Conservation (phyloP, 2,329 filamentous ascomycete genomes). For the Phaeosphaeriaceae sp. region DNA sequence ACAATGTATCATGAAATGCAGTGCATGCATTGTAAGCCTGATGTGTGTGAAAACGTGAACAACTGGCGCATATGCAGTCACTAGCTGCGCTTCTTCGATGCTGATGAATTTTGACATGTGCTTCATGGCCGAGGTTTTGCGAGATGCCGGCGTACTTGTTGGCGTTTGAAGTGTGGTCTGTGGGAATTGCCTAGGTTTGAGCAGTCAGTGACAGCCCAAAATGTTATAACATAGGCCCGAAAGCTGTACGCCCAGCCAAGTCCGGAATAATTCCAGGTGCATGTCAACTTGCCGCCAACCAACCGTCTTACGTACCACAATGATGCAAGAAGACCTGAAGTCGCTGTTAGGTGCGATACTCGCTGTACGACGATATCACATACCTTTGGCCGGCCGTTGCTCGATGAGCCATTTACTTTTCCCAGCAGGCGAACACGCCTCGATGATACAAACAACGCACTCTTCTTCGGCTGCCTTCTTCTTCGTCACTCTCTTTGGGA, state of each 20-base stretch:
- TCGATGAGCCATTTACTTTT: slow-evolving; percentile 44
- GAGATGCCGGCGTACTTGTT: slow-evolving; percentile 22
- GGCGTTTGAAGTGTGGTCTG: slow-evolving; percentile 27
- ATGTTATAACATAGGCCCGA: slow-evolving; percentile 4
- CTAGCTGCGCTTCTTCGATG: slow-evolving; percentile 22
- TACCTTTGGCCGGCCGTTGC: slow-evolving; percentile 45
- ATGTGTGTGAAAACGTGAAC: slow-evolving; percentile 47
- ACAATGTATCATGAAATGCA: slow-evolving; percentile 26
- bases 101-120: slow-evolving; percentile 30
- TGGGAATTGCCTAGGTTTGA: slow-evolving; percentile 40
- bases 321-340: slow-evolving; percentile 19
- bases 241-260: slow-evolving; percentile 3
- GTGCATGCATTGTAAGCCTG: slow-evolving; percentile 44
- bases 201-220: slow-evolving; percentile 13
- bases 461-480: slow-evolving; percentile 44
- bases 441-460: slow-evolving; percentile 42
- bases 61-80: slow-evolving; percentile 33
- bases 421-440: slow-evolving; percentile 15
- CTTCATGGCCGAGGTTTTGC: slow-evolving; percentile 31
- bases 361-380: slow-evolving; percentile 1
- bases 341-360: slow-evolving; percentile 4
- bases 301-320: slow-evolving; percentile 28
- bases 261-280: background rate
- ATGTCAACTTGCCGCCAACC: background rate
- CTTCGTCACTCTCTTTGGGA: slow-evolving; percentile 44